Base-by-base conservation (phyloP, 768 basidiomycete species). In the Amanita pallidorosea region DNA sequence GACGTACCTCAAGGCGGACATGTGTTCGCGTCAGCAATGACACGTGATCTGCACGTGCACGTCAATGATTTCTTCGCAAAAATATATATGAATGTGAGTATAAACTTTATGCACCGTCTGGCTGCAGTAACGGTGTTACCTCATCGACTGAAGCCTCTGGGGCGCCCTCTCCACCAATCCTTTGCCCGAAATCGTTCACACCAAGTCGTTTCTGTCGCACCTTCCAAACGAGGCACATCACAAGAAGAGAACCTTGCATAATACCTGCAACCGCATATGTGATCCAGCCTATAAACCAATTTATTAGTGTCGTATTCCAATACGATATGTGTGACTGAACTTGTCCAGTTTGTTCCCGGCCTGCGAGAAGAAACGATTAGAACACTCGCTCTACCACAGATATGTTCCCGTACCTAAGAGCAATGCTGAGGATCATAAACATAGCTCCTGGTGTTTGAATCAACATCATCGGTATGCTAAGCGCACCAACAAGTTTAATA, bases 381-480 rank as follows among this genome's bases (percentile, higher is more conserved):
- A 53, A 45, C 37, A 41, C 40, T 13, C 29, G 35, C 49, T 43
- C 34, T 23, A 43, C 49, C 25, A 17, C 46, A 35, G n/a, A 38
- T 41, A 31, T 31, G 53, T 20, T 58, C 8, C 25, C 71, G 15
- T 51, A 83, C 77, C 81, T 70, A 22, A 88, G 66, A 6, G 84
- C 87, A 51, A 92, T 88, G 55, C 83, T 88, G 4, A 83, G 55
- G 5, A 89, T 85, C 84, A 97, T 94, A n/a, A 89, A 61, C 3
- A 88, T 69, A 1, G 88, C 85, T 3, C 93, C 94, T 3, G 93
- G 93, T 11, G 81, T 90, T 66, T 98, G 95, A 13, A 99, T 88
- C 44, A 80, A 68, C 95, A 99, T 97, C 81, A 91, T 97, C 1
- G 87, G 85, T 51, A 99, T 88, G 60, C 90, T 93, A 13, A 98